Percentiles rank a stretch among this genome's conserved stretches.
Evolutionary conservation across 345 rosid species (phyloP).

Genomic region (Crucihimalaya himalaica): DNA sequence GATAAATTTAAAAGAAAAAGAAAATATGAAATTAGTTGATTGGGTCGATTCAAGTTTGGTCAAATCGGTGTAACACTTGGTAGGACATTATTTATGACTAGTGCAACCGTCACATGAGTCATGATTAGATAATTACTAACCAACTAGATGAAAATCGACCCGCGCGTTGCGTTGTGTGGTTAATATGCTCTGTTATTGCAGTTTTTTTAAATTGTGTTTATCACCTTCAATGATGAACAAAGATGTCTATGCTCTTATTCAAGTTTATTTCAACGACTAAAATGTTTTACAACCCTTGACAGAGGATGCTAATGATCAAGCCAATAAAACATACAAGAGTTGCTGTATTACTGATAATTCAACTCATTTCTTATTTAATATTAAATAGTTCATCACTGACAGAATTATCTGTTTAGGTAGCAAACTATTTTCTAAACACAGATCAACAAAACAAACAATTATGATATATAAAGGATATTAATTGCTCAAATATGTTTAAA

Average conservation of each 20-base stretch:
- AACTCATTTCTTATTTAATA: not conserved
- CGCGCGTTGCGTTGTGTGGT: too few species aligned
- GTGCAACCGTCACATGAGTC: not conserved
- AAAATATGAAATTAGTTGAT: not conserved
- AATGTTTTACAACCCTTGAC: not conserved
- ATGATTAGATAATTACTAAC: not conserved
- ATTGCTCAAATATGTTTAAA: not conserved
- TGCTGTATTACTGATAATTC: constrained; percentile 8
- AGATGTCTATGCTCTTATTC: not conserved
- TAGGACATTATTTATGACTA: not conserved
- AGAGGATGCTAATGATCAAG: not conserved
- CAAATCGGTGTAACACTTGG: too few species aligned
- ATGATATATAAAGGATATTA: not conserved
- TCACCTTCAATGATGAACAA: not conserved
- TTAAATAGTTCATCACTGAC: not conserved
- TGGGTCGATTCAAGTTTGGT: not conserved
- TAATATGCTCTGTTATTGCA: too few species aligned
- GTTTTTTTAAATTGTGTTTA: too few species aligned
- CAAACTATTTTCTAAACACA: not conserved
- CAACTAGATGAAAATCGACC: too few species aligned
- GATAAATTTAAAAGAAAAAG: not conserved
- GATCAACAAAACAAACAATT: not conserved
- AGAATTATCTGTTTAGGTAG: not conserved
- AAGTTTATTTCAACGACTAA: not conserved
- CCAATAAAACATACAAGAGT: constrained; percentile 18